Evolutionary conservation across 805 yeast species (phyloP).

Genomic region (Candida tibetensis): DNA sequence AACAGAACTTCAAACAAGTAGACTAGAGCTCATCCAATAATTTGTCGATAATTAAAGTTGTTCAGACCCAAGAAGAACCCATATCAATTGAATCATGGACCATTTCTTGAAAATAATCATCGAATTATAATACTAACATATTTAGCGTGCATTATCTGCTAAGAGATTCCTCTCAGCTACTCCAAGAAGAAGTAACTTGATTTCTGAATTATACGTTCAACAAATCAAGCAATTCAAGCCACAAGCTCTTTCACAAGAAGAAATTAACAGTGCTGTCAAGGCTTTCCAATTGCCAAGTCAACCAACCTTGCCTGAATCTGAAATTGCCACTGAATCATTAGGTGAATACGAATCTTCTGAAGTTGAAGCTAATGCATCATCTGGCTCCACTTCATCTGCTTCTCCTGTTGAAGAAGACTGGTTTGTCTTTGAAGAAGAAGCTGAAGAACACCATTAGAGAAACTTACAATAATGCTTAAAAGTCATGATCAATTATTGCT

Average conservation of each 20-base stretch:
- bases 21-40: too few relatives aligned
- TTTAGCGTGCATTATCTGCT: constrained; percentile 33
- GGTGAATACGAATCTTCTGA: constrained; percentile 63
- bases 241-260: constrained; percentile 65
- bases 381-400: constrained; percentile 31
- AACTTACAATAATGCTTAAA: too few relatives aligned
- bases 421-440: constrained; percentile 73
- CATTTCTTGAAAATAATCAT: too few relatives aligned
- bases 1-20: too few relatives aligned
- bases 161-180: constrained; percentile 43
- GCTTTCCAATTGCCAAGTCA: constrained; percentile 80
- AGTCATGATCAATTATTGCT: too few relatives aligned
- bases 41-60: too few relatives aligned
- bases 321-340: constrained; percentile 66
- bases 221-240: constrained; percentile 91
- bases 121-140: too few relatives aligned
- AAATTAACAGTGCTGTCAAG: constrained; percentile 75
- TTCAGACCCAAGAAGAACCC: too few relatives aligned
- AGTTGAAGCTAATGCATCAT: constrained; percentile 61
- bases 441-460: constrained; percentile 52
- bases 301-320: constrained; percentile 71
- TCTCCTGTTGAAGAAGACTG: constrained; percentile 65
- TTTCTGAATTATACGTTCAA: constrained; percentile 81
- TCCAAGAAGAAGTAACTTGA: constrained; percentile 52
- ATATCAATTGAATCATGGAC: too few relatives aligned